A percentile compares a stretch with the other conserved stretches of the same genome.
These are phyloP conservation scores for Prillingera fragicola DNA, from an alignment of 1,284 basidiomycete species.

Conservation along the genomic window DNA sequence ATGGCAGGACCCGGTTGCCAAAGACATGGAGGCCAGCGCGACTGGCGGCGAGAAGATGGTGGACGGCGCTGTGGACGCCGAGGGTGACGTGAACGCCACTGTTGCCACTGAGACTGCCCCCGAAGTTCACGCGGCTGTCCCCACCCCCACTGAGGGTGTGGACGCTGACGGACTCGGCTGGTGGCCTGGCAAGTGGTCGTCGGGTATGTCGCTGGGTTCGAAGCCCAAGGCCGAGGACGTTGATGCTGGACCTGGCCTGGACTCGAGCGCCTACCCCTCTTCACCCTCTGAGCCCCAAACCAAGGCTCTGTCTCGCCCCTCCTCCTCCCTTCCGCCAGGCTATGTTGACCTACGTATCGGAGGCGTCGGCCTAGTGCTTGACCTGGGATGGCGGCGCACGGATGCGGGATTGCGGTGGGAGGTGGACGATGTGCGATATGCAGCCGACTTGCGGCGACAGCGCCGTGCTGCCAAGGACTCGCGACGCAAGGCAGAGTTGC, in stretches of 20 bases:
- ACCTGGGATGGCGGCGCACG: slow-evolving; percentile 32
- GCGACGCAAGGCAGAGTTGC: no score
- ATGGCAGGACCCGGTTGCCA: slow-evolving; percentile 9
- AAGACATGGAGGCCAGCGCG: neutral
- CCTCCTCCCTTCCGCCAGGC: slow-evolving; percentile 16
- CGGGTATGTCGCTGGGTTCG: slow-evolving; percentile 1
- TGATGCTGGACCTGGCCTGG: neutral
- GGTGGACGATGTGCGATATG: slow-evolving; percentile 19
- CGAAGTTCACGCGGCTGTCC: no score
- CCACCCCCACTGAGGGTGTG: neutral
- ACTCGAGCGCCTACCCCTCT: neutral
- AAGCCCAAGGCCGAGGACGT: neutral
- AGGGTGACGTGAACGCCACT: no score
- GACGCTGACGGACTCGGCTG: neutral
- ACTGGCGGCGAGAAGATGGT: no score
- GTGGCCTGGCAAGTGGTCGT: slow-evolving; percentile 10
- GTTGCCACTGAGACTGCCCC: no score
- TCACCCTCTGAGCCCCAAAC: neutral
- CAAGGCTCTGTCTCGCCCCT: neutral
- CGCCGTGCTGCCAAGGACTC: no score
- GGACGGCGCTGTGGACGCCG: no score
- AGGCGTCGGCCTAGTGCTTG: slow-evolving; percentile 36
- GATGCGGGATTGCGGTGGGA: slow-evolving; percentile 39
- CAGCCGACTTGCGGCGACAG: no score
- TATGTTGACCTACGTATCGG: slow-evolving; percentile 33